Conservation (phyloP, 2,329 filamentous ascomycete genomes). For the Arthroderma sp. region DNA sequence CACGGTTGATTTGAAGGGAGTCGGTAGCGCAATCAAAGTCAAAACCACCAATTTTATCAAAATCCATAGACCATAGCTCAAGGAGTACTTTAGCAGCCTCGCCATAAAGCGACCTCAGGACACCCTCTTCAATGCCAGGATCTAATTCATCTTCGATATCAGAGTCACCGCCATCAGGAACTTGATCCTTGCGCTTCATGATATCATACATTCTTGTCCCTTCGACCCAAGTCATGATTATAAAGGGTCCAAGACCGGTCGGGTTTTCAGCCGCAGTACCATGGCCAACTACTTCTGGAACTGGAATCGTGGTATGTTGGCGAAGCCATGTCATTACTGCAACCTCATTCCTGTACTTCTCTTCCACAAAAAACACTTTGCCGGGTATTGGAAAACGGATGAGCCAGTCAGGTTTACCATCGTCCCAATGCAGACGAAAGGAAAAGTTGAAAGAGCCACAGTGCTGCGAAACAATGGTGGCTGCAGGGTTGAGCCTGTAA, state of each 20-base stretch:
- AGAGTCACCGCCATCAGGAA: not conserved
- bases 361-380: not conserved
- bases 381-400: conserved; percentile 4
- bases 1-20: not conserved
- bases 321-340: not conserved
- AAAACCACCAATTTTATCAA: conserved; percentile 1
- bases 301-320: conserved; percentile 1
- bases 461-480: too few relatives aligned
- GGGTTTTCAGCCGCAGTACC: not conserved
- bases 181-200: not conserved
- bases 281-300: conserved; percentile 2
- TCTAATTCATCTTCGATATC: not conserved
- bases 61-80: conserved; percentile 1
- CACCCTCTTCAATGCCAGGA: not conserved
- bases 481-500: too few relatives aligned
- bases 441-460: conserved; percentile 1
- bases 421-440: conserved; percentile 2
- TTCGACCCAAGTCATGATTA: conserved; percentile 4
- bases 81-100: not conserved
- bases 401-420: conserved; percentile 1
- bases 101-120: not conserved
- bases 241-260: conserved; percentile 1
- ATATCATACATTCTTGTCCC: not conserved
- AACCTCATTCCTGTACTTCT: conserved; percentile 1
- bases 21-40: not conserved